Base-by-base conservation (phyloP, 1,284 basidiomycete species). In the Veloporphyrellus conicus region DNA sequence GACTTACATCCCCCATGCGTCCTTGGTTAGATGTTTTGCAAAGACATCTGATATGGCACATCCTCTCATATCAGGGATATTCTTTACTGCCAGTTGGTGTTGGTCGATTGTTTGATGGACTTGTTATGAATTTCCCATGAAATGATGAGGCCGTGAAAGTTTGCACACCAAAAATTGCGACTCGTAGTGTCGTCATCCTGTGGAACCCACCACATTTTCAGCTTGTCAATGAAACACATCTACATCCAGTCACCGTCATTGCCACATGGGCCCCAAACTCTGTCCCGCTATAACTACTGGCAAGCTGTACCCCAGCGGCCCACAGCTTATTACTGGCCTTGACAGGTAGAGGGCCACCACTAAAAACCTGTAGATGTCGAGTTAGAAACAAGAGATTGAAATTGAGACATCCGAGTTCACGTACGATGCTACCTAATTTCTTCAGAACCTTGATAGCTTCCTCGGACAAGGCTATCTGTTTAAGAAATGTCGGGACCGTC, bases 141-240 rank as follows among this genome's bases (percentile, higher is more conserved):
- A 27, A n/a, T n/a, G n/a, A n/a, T n/a, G 25, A 27, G 10, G 6
- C 10, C 25, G 10, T 10, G 15, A 32, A 32, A 9, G 5, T 14
- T 11, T 5, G 14, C 15, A 15, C 28, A 67, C 65, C 50, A 68
- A 48, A 9, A 64, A 20, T 31, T 61, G 58, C 3, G 54, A 49
- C 41, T 68, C 66, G 31, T 53, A 68, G 55, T 54, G 10, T 55
- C 59, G 32, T 64, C 59, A 6, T 57, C 64, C 4, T 63, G 39
- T 2, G 56, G 55, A 2, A 49, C 50, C 62, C 63, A 68, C 14
- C 62, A 50, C 1, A 57, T 19, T 4, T 54, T 49, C 11, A 49
- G 15, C 0, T 48, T 18, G 3, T 55, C 47, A 2, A 50, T 32
- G 11, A 64, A 45, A 7, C 31, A 43, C 29, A 62, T n/a, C 59